Conservation (phyloP, 2,329 filamentous ascomycete species). For the Diaporthe citriasiana region DNA sequence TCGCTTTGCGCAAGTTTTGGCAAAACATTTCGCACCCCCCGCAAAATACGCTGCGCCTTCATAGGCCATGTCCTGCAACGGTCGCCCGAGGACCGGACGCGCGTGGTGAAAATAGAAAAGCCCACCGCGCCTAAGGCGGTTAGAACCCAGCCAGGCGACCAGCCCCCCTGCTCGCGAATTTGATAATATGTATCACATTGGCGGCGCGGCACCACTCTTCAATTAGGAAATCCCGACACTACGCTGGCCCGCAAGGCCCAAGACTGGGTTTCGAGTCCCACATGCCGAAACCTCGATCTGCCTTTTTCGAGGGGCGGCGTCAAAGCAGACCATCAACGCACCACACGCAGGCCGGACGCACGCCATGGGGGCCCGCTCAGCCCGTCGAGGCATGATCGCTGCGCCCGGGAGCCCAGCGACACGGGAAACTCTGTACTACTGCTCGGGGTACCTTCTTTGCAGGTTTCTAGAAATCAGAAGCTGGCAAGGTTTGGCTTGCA, state of each 20-base stretch:
- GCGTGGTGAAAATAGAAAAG: constrained; percentile 25
- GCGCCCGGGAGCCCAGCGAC: background rate
- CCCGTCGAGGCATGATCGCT: constrained; percentile 27
- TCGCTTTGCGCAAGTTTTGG: constrained; percentile 31
- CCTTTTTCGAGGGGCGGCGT: constrained; percentile 3
- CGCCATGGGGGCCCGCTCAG: constrained; percentile 6
- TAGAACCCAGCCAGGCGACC: constrained; percentile 12
- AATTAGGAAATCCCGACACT: constrained; percentile 30
- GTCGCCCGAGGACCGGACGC: constrained; percentile 32
- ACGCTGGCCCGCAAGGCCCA: constrained; percentile 23
- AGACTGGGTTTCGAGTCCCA: constrained; percentile 30
- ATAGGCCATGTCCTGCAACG: background rate
- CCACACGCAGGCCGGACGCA: constrained; percentile 2
- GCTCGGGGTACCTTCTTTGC: constrained; percentile 12
- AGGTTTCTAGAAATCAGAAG: constrained; percentile 31
- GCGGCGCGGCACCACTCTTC: constrained; percentile 10
- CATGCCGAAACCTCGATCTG: constrained; percentile 35
- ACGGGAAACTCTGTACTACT: constrained; percentile 13
- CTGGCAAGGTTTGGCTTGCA: constrained; percentile 13
- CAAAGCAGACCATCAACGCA: constrained; percentile 10
- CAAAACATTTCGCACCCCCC: constrained; percentile 25
- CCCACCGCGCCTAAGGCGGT: constrained; percentile 32
- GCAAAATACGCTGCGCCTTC: constrained; percentile 19
- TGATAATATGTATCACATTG: constrained; percentile 20
- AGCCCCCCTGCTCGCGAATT: constrained; percentile 4